Conservation (phyloP, 2,329 filamentous ascomycete species). For the Phaeosphaeria sp. region DNA sequence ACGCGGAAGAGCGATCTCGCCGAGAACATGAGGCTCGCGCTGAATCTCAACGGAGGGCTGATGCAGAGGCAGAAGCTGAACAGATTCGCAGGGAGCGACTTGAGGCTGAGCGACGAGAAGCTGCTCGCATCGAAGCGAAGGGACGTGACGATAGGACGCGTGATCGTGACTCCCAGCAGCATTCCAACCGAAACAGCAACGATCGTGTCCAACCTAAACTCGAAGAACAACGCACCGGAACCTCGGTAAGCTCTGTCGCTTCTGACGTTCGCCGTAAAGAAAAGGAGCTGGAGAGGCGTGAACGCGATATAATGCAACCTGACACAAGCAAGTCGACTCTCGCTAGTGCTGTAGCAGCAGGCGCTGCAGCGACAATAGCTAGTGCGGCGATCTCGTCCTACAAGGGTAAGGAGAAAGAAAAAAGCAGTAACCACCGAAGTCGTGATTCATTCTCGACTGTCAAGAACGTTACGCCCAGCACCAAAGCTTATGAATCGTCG, state of each 20-base stretch:
- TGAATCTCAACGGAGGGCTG: conserved; percentile 37
- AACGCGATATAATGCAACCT: conserved; percentile 39
- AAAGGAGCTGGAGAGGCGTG: conserved; percentile 41
- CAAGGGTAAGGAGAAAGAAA: conserved; percentile 27
- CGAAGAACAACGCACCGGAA: conserved; percentile 38
- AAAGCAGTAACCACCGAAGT: conserved; percentile 25
- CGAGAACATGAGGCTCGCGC: conserved; percentile 31
- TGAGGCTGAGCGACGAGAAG: conserved; percentile 37
- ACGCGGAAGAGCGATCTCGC: conserved; percentile 37
- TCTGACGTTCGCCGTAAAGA: conserved; percentile 44
- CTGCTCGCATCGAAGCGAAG: conserved; percentile 29
- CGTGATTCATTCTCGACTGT: conserved; percentile 23
- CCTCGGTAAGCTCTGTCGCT: conserved; percentile 37
- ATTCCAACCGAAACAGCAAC: conserved; percentile 27
- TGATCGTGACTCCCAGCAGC: conserved; percentile 33
- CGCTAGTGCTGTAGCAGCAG: conserved; percentile 43
- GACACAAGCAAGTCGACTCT: conserved; percentile 48
- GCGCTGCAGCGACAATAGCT: conserved; percentile 40
- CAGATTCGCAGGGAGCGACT: conserved; percentile 29
- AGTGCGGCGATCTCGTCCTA: conserved; percentile 39
- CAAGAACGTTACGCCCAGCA: background rate
- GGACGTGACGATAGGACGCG: conserved; percentile 39
- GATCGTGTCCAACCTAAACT: conserved; percentile 31
- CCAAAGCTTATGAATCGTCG: conserved; percentile 23
- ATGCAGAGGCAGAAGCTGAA: conserved; percentile 29